Conservation (phyloP, 176 grass and related monocot species). For the Chloris gayana region DNA sequence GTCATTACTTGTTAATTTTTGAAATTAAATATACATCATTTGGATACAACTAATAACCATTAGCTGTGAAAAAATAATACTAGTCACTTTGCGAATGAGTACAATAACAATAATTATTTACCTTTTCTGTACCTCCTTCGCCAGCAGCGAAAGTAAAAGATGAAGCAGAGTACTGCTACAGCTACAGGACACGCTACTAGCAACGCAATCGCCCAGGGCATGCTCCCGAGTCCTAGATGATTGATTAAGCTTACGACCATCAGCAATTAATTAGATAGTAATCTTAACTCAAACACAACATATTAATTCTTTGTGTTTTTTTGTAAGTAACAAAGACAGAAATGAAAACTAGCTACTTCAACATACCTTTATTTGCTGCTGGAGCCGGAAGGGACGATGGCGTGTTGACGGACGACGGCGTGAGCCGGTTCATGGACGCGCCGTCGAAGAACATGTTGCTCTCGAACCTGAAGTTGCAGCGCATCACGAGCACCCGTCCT, state of each 20-base stretch:
- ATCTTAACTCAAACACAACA: too few species aligned
- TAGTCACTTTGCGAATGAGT: too few species aligned
- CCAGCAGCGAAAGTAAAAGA: background rate
- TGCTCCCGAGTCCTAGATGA: background rate
- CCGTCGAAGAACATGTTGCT: background rate
- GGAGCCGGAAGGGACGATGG: background rate
- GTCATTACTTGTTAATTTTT: too few species aligned
- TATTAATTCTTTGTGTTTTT: background rate
- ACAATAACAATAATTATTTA: background rate
- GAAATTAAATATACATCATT: too few species aligned
- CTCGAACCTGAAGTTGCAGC: constrained; percentile 27
- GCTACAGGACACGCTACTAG: background rate
- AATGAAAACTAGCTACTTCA: too few species aligned
- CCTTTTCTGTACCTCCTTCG: background rate
- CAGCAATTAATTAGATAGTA: too few species aligned
- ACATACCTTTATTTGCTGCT: background rate
- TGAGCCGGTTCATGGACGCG: background rate
- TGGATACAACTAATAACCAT: too few species aligned
- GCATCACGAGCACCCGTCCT: background rate
- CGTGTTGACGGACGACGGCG: background rate
- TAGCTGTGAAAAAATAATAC: too few species aligned
- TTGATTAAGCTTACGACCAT: background rate
- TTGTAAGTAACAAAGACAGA: too few species aligned
- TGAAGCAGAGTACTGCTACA: background rate
- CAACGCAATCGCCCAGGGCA: constrained; percentile 1